Conservation (phyloP, 768 basidiomycete genomes). For the Podaxis sp. region DNA sequence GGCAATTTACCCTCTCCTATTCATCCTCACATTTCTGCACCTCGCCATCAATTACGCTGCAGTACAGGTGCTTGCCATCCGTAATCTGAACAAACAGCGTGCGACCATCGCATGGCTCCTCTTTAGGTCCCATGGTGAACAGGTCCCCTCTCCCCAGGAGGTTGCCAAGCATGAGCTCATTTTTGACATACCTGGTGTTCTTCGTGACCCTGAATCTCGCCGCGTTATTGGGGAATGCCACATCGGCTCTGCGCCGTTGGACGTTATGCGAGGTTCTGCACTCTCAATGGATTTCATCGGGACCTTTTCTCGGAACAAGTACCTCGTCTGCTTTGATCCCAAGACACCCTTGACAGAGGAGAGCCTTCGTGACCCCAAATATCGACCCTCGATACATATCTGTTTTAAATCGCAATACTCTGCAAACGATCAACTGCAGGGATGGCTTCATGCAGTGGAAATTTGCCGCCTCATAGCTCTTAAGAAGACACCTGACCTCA, state of each 20-base stretch:
- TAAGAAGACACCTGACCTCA: not conserved
- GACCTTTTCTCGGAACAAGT: conserved; percentile 40
- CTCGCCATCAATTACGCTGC: conserved; percentile 56
- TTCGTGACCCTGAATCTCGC: conserved; percentile 34
- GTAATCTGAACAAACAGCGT: conserved; percentile 58
- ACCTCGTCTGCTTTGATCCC: conserved; percentile 49
- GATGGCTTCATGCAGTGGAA: conserved; percentile 43
- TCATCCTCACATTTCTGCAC: conserved; percentile 49
- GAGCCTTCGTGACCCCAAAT: conserved; percentile 2
- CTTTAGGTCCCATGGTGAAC: conserved; percentile 20
- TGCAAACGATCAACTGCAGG: conserved; percentile 46
- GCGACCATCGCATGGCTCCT: conserved; percentile 46
- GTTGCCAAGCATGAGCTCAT: conserved; percentile 9
- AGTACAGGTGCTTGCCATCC: conserved; percentile 52
- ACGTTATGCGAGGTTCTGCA: conserved; percentile 22
- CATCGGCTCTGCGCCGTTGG: conserved; percentile 45
- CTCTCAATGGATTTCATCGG: conserved; percentile 27
- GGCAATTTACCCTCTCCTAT: conserved; percentile 47
- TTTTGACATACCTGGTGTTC: conserved; percentile 30
- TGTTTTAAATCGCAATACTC: conserved; percentile 48
- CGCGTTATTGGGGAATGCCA: conserved; percentile 37
- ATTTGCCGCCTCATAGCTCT: conserved; percentile 1
- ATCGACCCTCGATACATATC: conserved; percentile 32
- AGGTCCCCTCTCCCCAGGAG: conserved; percentile 5
- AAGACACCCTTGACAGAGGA: conserved; percentile 6